These are phyloP conservation scores for Phialophora macrospora DNA, from an alignment of 2,329 filamentous ascomycete species.

Conservation along the genomic window DNA sequence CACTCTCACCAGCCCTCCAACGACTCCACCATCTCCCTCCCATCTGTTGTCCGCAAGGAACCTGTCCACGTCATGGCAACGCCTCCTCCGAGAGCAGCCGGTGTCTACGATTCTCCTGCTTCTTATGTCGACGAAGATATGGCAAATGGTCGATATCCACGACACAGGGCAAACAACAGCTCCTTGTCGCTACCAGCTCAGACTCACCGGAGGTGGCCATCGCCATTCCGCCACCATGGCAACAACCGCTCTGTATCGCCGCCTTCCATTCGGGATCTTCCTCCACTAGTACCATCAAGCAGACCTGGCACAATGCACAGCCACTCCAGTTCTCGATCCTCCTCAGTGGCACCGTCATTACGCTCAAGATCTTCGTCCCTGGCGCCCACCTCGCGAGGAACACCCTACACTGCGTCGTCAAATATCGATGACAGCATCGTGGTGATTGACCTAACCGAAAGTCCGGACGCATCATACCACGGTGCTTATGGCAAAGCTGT, in stretches of 20 bases:
- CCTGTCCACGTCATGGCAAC: slow-evolving; percentile 29
- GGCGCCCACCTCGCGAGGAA: slow-evolving; percentile 49
- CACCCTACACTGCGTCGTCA: slow-evolving; percentile 50
- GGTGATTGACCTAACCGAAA: slow-evolving; percentile 35
- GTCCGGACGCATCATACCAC: slow-evolving; percentile 40
- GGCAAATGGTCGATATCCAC: slow-evolving; percentile 42
- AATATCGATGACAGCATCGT: slow-evolving; percentile 40
- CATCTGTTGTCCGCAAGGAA: slow-evolving; percentile 28
- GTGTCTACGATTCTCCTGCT: slow-evolving; percentile 43
- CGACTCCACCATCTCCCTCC: slow-evolving; percentile 33
- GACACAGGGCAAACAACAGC: slow-evolving; percentile 35
- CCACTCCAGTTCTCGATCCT: slow-evolving; percentile 51
- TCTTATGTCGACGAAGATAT: slow-evolving; percentile 42
- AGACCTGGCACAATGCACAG: slow-evolving; percentile 48
- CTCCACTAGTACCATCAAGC: slow-evolving; percentile 49
- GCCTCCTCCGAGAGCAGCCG: slow-evolving; percentile 32
- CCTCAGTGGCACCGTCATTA: slow-evolving; percentile 51
- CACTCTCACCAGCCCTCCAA: slow-evolving; percentile 43
- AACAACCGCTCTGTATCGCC: slow-evolving; percentile 49
- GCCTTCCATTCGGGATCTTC: slow-evolving; percentile 52
- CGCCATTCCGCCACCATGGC: slow-evolving; percentile 43
- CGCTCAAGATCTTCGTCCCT: slow-evolving; percentile 49
- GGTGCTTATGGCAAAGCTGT: slow-evolving; percentile 29
- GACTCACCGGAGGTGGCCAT: slow-evolving; percentile 46
- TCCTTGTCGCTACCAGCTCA: slow-evolving; percentile 35